These are phyloP conservation scores for Salix suchowensis DNA, from an alignment of 345 rosid species.

Conservation along the genomic window DNA sequence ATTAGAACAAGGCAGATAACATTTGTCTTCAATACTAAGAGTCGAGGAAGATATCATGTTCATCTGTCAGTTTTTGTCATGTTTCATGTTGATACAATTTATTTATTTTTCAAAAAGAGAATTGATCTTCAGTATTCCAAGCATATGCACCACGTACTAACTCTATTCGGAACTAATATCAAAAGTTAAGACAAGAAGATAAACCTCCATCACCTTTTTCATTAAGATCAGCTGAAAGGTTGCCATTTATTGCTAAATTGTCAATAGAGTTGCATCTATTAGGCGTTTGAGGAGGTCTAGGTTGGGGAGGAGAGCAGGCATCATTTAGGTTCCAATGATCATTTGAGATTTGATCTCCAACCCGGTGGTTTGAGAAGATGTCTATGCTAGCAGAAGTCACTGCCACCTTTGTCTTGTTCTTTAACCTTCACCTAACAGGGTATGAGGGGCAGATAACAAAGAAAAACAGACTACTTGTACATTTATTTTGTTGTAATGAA, in stretches of 20 bases:
- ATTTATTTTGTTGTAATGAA: constrained; percentile 3
- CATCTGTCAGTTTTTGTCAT: too few species aligned
- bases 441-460: constrained; percentile 29
- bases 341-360: constrained; percentile 27
- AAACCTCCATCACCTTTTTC: background rate
- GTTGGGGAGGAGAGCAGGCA: constrained; percentile 15
- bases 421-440: constrained; percentile 51
- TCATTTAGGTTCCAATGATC: constrained; percentile 21
- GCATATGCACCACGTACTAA: background rate
- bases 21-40: background rate
- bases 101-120: background rate
- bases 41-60: background rate
- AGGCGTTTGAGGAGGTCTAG: constrained; percentile 19
- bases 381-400: constrained; percentile 28
- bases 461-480: constrained; percentile 11
- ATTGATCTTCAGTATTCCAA: background rate
- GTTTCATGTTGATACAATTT: background rate
- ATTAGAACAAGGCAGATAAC: background rate
- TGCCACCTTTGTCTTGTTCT: constrained; percentile 38
- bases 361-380: constrained; percentile 19
- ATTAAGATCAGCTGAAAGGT: background rate
- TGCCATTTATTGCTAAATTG: background rate
- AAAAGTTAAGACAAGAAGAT: background rate
- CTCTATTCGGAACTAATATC: background rate
- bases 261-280: constrained; percentile 5